phyloP scores from a whole-genome alignment of 1,284 basidiomycete species.

The Ustilago crameri region DNA sequence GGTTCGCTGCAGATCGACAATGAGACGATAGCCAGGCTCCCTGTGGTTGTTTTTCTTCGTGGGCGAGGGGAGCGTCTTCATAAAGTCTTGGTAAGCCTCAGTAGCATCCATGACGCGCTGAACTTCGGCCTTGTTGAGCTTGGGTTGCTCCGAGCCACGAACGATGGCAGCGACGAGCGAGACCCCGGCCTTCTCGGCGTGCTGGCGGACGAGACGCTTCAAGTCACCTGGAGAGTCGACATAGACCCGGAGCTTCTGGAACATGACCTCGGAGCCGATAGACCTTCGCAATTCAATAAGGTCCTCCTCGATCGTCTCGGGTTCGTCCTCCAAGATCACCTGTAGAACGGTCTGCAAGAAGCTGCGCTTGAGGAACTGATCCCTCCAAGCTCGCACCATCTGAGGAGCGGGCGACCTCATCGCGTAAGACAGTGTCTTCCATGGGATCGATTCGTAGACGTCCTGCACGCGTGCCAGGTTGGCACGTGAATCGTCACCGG shows the following conservation, averaged over 20 bases:
- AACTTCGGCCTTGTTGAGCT: constrained; percentile 62
- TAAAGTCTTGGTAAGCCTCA: constrained; percentile 54
- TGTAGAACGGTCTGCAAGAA: constrained; percentile 58
- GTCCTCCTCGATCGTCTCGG: constrained; percentile 59
- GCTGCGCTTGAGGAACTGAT: constrained; percentile 54
- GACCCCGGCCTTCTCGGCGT: constrained; percentile 58
- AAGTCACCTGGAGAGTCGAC: constrained; percentile 59
- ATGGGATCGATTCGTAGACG: constrained; percentile 58
- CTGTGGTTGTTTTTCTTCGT: constrained; percentile 56
- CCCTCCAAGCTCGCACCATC: constrained; percentile 57
- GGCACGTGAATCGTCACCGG: constrained; percentile 58
- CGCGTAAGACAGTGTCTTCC: constrained; percentile 61
- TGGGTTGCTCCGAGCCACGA: constrained; percentile 62
- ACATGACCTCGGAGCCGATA: constrained; percentile 59
- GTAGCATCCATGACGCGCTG: constrained; percentile 63
- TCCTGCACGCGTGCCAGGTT: constrained; percentile 60
- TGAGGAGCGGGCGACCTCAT: constrained; percentile 59
- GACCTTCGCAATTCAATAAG: constrained; percentile 49
- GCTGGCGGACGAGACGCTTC: constrained; percentile 64
- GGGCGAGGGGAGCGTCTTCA: constrained; percentile 49
- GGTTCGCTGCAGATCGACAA: constrained; percentile 56
- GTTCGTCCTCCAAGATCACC: constrained; percentile 61
- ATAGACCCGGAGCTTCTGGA: constrained; percentile 61
- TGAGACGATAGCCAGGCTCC: constrained; percentile 57
- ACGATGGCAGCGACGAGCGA: constrained; percentile 66